phyloP scores from a whole-genome alignment of 1,139 yeast genomes.

The Hemisphaericaspora xylofermentans region DNA sequence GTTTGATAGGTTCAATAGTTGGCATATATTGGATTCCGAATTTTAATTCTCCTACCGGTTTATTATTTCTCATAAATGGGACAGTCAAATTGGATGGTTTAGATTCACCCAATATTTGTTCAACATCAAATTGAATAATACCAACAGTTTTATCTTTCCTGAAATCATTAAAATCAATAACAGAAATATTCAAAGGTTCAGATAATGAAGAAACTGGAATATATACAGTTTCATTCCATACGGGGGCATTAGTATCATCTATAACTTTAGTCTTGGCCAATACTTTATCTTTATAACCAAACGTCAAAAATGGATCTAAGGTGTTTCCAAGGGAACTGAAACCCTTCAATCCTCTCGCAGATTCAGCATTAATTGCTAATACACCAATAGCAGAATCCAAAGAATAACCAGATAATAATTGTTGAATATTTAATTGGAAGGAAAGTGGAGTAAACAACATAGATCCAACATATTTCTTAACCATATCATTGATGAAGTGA shows the following conservation, averaged over 20 bases:
- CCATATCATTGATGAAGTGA: constrained; percentile 79
- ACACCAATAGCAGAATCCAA: constrained; percentile 85
- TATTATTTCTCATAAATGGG: constrained; percentile 73
- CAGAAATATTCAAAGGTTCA: constrained; percentile 72
- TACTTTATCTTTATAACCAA: constrained; percentile 56
- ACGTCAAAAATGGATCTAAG: constrained; percentile 84
- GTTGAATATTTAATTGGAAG: constrained; percentile 88
- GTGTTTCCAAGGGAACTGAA: constrained; percentile 72
- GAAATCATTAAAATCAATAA: constrained; percentile 72
- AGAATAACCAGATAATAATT: constrained; percentile 81
- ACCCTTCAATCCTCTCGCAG: constrained; percentile 68
- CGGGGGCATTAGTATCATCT: constrained; percentile 65
- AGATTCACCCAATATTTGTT: constrained; percentile 55
- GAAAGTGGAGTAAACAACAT: constrained; percentile 85
- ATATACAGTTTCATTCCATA: constrained; percentile 78
- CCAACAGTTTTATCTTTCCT: constrained; percentile 85
- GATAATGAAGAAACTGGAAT: constrained; percentile 72
- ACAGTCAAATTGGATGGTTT: constrained; percentile 52
- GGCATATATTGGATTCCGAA: constrained; percentile 79
- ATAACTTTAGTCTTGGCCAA: constrained; percentile 68
- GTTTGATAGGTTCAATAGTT: constrained; percentile 68
- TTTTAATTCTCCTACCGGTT: constrained; percentile 70
- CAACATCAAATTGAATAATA: constrained; percentile 71
- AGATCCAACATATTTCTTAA: constrained; percentile 83
- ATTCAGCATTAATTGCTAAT: constrained; percentile 62